Evolutionary conservation across 78 protist genomes (phyloP).

Genomic region (Bigelowiella natans): DNA sequence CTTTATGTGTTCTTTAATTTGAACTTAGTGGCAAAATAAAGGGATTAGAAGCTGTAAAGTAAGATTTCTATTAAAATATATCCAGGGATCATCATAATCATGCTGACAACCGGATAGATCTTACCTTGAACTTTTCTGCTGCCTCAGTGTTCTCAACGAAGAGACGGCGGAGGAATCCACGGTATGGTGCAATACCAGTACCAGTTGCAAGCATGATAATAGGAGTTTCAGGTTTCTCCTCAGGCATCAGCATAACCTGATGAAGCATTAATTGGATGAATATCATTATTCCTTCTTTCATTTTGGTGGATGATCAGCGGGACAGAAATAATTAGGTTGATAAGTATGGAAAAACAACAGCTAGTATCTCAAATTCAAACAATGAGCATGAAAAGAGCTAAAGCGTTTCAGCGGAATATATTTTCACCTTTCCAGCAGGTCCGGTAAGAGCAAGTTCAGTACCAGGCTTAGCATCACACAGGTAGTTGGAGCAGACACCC

Average conservation of each 20-base stretch:
- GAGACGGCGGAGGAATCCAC: conserved; percentile 40
- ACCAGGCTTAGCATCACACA: conserved; percentile 32
- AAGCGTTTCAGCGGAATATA: not conserved
- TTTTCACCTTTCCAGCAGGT: conserved; percentile 20
- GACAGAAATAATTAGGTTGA: not conserved
- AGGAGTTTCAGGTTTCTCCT: conserved; percentile 14
- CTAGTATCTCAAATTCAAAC: not conserved
- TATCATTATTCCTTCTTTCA: not conserved
- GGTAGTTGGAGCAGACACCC: conserved; percentile 46
- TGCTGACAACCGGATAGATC: no score
- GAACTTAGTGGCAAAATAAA: no score
- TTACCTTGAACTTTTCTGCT: not conserved
- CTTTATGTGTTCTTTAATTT: no score
- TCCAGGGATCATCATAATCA: no score
- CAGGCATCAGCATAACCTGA: conserved; percentile 36
- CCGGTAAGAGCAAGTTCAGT: conserved; percentile 26
- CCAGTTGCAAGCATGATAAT: conserved; percentile 41
- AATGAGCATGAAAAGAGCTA: not conserved
- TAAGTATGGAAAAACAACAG: not conserved
- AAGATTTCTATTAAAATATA: no score
- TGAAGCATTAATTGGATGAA: not conserved
- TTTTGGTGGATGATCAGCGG: not conserved
- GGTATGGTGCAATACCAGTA: conserved; percentile 40
- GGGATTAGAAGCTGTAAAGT: no score
- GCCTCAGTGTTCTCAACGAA: conserved; percentile 25